Percentiles rank a stretch among this genome's conserved stretches.
Evolutionary conservation across 2,329 filamentous ascomycete species (phyloP).

Genomic region (Colletotrichum paranaense): DNA sequence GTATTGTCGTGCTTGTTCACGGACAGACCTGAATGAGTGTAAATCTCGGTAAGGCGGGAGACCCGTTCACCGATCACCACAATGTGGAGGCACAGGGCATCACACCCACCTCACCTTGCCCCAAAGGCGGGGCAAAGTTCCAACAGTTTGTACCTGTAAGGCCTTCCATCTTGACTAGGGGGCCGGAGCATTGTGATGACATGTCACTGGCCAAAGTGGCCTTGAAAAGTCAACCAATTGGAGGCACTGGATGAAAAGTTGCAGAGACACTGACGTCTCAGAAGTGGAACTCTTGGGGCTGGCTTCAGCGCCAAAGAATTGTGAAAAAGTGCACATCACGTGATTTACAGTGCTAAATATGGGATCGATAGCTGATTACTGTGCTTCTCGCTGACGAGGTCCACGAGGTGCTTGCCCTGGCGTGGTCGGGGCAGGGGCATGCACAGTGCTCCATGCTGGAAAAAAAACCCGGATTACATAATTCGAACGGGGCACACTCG

Average conservation of each 20-base stretch:
- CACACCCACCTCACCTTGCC: background rate
- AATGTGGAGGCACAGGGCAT: background rate
- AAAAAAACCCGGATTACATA: conserved; percentile 6
- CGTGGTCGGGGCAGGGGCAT: conserved; percentile 13
- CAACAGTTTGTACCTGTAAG: background rate
- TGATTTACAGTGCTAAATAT: background rate
- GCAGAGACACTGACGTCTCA: background rate
- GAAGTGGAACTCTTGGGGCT: conserved; percentile 2
- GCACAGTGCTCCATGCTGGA: background rate
- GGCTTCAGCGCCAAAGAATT: background rate
- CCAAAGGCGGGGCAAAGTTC: background rate
- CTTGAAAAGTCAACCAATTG: background rate
- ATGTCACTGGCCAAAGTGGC: background rate
- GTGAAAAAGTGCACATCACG: background rate
- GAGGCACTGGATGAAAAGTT: background rate
- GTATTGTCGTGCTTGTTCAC: background rate
- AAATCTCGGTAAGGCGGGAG: background rate
- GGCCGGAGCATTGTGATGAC: background rate
- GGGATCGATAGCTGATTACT: background rate
- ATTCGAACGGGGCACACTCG: conserved; percentile 35
- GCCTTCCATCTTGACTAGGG: background rate
- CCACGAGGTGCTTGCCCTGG: background rate
- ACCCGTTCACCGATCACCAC: background rate
- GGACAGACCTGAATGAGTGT: background rate
- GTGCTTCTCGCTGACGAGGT: background rate